Evolutionary conservation across 2,329 filamentous ascomycete species (phyloP), one percentile per base, ranked within the genome.

Genomic region (Ophiocordyceps polyrhachis-furcata): DNA sequence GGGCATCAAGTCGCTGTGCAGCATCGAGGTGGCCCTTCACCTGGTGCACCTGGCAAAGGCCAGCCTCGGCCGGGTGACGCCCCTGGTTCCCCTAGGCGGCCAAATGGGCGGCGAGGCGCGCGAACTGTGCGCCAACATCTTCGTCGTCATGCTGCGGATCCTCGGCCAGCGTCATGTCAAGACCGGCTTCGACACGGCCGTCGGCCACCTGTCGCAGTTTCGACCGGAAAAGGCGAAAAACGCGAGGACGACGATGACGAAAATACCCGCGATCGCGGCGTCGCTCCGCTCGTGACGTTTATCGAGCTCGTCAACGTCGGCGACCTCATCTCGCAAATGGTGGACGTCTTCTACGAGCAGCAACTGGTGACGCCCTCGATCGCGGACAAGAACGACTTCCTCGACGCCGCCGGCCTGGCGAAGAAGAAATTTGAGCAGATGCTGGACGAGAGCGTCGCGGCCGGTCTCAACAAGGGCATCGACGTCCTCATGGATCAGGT

Each of bases 361-460:
- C 91, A 98, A 64, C 74, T 98, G 25, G 78, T 87, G 6, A 74
- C 77, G 1, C 76, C 83, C 14, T 83, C 83, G 54, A 79, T 98
- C 44, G 83, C 83, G 1, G 89, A 96, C 58, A 79, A 83, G 40
- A 93, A 93, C 58, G 91, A 98, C 63, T 98, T 98, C 56, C 70
- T 98, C 42, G 86, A 93, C 56, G 83, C 87, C 19, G 85, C 88
- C 0, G 83, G 83, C 29, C 81, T 95, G 53, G 88, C 91, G 51
- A 98, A 98, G 74, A 96, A 95, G 67, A 87, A 85, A 51, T 98
- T 96, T 55, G 91, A 98, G 68, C 88, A 95, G 58, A 94, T 95
- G 83, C 79, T 98, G 1, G 91, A 98, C 57, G 91, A 96, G 63
- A 84, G 85, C 48, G 91, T 98, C 8, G 91, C 91, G 4, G 87